Evolutionary conservation across 1,139 yeast genomes (phyloP).

Genomic region (Kodamaea fungicola): DNA sequence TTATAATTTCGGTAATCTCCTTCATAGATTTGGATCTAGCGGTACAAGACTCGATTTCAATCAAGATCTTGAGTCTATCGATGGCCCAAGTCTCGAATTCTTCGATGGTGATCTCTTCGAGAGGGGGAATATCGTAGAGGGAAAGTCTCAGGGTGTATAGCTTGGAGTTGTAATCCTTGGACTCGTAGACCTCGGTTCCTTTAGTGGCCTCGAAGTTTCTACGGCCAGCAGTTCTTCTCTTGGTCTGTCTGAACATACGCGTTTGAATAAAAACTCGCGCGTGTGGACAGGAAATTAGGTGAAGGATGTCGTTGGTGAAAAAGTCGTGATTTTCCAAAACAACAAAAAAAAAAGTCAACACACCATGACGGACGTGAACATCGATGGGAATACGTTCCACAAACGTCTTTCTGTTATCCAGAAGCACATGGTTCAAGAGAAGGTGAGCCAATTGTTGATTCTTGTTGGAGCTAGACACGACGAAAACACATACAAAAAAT

Average conservation of each 20-base stretch:
- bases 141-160: conserved; percentile 42
- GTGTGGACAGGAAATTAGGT: neutral
- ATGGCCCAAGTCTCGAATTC: conserved; percentile 96
- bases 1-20: conserved; percentile 64
- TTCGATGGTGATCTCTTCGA: conserved; percentile 81
- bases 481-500: conserved; percentile 86
- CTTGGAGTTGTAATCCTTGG: conserved; percentile 16
- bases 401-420: conserved; percentile 41
- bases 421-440: conserved; percentile 35
- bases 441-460: conserved; percentile 50
- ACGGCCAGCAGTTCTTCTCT: conserved; percentile 74
- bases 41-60: conserved; percentile 76
- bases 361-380: conserved; percentile 31
- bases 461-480: conserved; percentile 83
- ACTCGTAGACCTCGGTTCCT: conserved; percentile 31
- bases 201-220: conserved; percentile 53
- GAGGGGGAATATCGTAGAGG: conserved; percentile 73
- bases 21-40: conserved; percentile 61
- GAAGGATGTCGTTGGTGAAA: too few relatives aligned
- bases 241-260: conserved; percentile 69
- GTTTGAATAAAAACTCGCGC: conserved; percentile 1
- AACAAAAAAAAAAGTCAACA: neutral
- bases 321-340: neutral
- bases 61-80: conserved; percentile 76
- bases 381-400: conserved; percentile 38